Base-by-base conservation (phyloP, 2,329 filamentous ascomycete species). In the Camillea tinctor region DNA sequence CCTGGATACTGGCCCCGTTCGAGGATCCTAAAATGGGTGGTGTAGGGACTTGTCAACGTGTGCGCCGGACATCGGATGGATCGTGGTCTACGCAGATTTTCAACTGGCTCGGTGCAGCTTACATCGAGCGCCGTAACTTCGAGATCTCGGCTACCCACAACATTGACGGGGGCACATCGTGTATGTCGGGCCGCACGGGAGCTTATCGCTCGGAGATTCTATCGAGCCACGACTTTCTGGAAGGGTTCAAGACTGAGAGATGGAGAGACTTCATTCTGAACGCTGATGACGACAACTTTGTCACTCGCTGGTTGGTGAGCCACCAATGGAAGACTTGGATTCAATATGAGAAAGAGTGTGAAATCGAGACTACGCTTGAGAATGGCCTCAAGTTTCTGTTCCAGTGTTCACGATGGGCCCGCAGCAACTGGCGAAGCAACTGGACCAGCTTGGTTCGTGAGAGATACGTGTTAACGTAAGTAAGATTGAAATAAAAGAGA, bases 381-480 rank as follows among this genome's bases (percentile, higher is more conserved):
- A 91, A 94, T 74, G 90, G 93, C 30, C 81, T 84, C 59, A 96
- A 93, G 72, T 98, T 96, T 72, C 80, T 98, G 64, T 94, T 92
- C 73, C 94, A 98, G 77, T 98, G 94, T 77, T 87, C 94, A 52
- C 86, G 94, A 53, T 98, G 94, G 94, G 93, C 95, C 50, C 88
- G 94, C 71, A 97, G 93, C 81, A 98, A 98, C 77, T 98, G 94
- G 94, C 85, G 94, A 73, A 97, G 93, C 80, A 98, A 98, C 76
- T 88, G 92, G 76, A 97, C 92, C 56, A 97, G 92, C 75, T 83
- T 97, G 72, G 84, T 94, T 65, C 86, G 86, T 65, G 94, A 97
- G 77, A 82, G 89, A 73, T 85, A 92, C 72, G 91, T 97, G 71
- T 92, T 91, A 87, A 88, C 79, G 93, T 97, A 84, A 88, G 92